Conservation (phyloP, 306 rosid species). For the Begonia peltatifolia region DNA sequence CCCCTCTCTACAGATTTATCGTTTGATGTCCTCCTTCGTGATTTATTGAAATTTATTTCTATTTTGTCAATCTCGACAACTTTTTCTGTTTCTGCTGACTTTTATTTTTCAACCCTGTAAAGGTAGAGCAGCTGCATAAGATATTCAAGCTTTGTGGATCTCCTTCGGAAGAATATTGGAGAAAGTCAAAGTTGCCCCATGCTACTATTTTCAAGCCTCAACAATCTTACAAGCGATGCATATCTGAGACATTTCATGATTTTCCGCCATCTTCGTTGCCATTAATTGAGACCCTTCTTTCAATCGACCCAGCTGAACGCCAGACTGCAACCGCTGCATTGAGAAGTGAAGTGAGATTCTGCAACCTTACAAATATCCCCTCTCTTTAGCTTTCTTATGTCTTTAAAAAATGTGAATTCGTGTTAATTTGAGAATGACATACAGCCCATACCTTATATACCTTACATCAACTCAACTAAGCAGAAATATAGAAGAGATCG, state of each 20-base stretch:
- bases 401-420: too few species aligned
- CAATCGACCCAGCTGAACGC: constrained; percentile 75
- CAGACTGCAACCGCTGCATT: constrained; percentile 72
- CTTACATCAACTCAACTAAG: too few species aligned
- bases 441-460: too few species aligned
- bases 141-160: constrained; percentile 91
- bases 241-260: constrained; percentile 56
- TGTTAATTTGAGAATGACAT: too few species aligned
- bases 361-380: too few species aligned
- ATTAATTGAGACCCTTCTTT: constrained; percentile 63
- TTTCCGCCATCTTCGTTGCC: constrained; percentile 71
- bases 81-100: constrained; percentile 9
- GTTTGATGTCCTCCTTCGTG: not conserved
- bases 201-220: constrained; percentile 85
- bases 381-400: too few species aligned
- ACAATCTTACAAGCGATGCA: constrained; percentile 75
- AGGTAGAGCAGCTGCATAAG: constrained; percentile 94
- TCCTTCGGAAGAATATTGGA: constrained; percentile 90
- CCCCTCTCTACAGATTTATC: not conserved
- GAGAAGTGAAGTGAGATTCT: constrained; percentile 63
- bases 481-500: too few species aligned
- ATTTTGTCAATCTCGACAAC: not conserved
- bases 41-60: too few species aligned
- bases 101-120: constrained; percentile 8
- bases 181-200: constrained; percentile 69